These are phyloP conservation scores for Talaromyces funiculosus DNA, from an alignment of 2,329 filamentous ascomycete genomes.

Conservation along the genomic window DNA sequence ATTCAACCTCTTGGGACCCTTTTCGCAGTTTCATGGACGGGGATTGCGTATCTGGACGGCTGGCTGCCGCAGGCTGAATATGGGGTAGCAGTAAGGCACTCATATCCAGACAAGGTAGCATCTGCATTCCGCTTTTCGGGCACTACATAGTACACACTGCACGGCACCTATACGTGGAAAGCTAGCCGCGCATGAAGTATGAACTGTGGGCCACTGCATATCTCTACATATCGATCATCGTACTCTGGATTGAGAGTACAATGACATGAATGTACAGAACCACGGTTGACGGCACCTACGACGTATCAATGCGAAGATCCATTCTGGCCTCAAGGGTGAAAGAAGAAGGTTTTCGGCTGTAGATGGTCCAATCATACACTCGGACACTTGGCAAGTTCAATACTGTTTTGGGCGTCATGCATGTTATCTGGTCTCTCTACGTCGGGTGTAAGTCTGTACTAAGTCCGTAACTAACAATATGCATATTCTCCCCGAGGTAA, in stretches of 20 bases:
- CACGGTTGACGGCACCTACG: background rate
- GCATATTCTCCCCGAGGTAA: background rate
- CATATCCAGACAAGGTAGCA: background rate
- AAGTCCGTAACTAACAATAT: background rate
- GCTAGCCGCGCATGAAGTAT: background rate
- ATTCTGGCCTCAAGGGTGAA: background rate
- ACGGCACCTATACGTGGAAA: background rate
- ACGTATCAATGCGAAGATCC: background rate
- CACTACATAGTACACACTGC: too few relatives aligned
- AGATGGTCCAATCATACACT: background rate
- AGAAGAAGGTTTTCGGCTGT: background rate
- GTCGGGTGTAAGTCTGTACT: background rate
- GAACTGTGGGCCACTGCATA: background rate
- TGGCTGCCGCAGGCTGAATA: background rate
- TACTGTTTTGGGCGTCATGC: background rate
- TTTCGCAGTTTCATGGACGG: background rate
- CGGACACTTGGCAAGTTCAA: background rate
- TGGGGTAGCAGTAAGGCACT: background rate
- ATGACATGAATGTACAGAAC: background rate
- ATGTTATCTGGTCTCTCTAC: background rate
- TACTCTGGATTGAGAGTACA: background rate
- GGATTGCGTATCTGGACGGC: background rate
- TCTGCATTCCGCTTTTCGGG: background rate
- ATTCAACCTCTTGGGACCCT: background rate
- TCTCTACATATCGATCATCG: background rate